Percentiles rank a stretch among this genome's conserved stretches.
These are phyloP conservation scores for Colletotrichum simmondsii DNA, from an alignment of 2,329 filamentous ascomycete genomes.

Conservation along the genomic window DNA sequence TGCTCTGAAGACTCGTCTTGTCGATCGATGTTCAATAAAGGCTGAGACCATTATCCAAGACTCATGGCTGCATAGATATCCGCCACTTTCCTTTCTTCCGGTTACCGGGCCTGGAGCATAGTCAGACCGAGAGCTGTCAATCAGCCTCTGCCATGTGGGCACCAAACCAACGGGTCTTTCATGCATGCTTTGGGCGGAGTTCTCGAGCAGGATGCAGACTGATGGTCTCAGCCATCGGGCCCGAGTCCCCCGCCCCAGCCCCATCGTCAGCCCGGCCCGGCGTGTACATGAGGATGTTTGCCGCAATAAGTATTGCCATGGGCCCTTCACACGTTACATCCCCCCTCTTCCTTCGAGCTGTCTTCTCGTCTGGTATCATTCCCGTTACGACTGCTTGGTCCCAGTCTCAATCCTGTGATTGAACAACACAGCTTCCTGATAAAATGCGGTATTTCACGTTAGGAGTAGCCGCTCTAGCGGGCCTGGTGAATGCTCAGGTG, in stretches of 20 bases:
- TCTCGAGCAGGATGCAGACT: constrained; percentile 4
- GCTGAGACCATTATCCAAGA: neutral
- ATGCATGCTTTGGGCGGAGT: neutral
- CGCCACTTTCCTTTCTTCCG: constrained; percentile 4
- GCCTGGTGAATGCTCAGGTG: constrained; percentile 12
- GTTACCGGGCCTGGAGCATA: neutral
- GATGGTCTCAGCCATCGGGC: constrained; percentile 15
- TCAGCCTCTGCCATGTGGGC: neutral
- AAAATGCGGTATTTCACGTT: constrained; percentile 7
- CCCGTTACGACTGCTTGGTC: neutral
- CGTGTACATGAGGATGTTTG: neutral
- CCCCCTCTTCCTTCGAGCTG: neutral
- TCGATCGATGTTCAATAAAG: neutral
- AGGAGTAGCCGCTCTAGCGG: constrained; percentile 6
- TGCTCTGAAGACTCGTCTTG: neutral
- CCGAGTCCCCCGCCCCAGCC: constrained; percentile 12
- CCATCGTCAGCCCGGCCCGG: constrained; percentile 11
- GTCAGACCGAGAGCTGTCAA: neutral
- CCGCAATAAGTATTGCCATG: constrained; percentile 24
- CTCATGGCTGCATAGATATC: neutral
- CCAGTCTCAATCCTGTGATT: neutral
- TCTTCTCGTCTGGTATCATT: neutral
- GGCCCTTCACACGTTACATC: neutral
- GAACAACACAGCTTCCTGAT: neutral
- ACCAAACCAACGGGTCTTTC: neutral